A percentile compares a stretch with the other conserved stretches of the same genome.
Conservation (phyloP, 1,139 yeast species). For the Zygoascus meyerae region DNA sequence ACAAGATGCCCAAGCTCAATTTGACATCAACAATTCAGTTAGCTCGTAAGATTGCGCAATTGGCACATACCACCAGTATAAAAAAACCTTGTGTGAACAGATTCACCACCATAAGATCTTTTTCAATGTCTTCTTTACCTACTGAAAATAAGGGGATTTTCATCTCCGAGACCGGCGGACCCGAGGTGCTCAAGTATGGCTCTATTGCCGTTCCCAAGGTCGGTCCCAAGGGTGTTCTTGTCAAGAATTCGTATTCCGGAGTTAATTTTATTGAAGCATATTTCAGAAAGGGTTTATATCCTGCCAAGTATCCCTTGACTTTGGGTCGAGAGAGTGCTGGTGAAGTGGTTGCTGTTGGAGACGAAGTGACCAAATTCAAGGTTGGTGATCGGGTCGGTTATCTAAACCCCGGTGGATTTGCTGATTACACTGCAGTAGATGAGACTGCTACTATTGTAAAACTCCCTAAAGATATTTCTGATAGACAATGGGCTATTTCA, state of each 20-base stretch:
- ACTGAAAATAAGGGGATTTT: conserved; percentile 52
- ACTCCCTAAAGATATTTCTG: conserved; percentile 44
- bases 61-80: too few relatives aligned
- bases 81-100: too few relatives aligned
- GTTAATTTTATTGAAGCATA: conserved; percentile 78
- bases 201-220: conserved; percentile 55
- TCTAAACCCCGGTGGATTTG: conserved; percentile 48
- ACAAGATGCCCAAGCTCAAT: too few relatives aligned
- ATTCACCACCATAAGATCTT: neutral
- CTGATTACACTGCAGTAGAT: conserved; percentile 55
- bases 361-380: conserved; percentile 46
- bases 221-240: conserved; percentile 49
- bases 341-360: conserved; percentile 61
- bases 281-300: conserved; percentile 73
- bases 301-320: conserved; percentile 50
- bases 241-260: conserved; percentile 71
- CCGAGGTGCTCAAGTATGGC: conserved; percentile 47
- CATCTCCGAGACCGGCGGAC: conserved; percentile 52
- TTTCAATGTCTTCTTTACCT: conserved; percentile 39
- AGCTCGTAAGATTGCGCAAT: too few relatives aligned
- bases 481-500: conserved; percentile 53
- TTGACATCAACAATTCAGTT: too few relatives aligned
- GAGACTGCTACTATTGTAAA: conserved; percentile 36
- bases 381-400: conserved; percentile 75
- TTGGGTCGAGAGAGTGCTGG: conserved; percentile 89